These are phyloP conservation scores for Linum lewisii DNA, from an alignment of 345 rosid genomes.

Conservation along the genomic window DNA sequence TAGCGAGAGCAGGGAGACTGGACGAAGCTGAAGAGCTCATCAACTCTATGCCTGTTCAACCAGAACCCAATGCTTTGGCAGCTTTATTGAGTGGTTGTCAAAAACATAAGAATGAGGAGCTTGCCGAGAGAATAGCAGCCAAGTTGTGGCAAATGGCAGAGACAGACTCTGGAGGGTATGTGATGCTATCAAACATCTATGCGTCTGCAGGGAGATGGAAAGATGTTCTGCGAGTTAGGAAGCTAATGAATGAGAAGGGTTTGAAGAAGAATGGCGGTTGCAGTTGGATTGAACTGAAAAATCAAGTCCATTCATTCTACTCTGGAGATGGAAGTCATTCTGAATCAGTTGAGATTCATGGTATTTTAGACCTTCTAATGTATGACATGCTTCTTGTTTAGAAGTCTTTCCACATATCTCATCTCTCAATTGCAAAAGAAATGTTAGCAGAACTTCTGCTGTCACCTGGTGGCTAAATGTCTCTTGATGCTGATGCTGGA, in stretches of 20 bases:
- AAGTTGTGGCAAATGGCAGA: slow-evolving; percentile 31
- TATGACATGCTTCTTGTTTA: slow-evolving; percentile 24
- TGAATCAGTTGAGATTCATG: slow-evolving; percentile 25
- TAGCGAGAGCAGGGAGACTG: slow-evolving; percentile 46
- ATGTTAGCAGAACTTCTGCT: too few species aligned
- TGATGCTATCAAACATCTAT: slow-evolving; percentile 47
- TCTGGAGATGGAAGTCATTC: slow-evolving; percentile 32
- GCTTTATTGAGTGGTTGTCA: slow-evolving; percentile 50
- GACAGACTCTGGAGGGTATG: slow-evolving; percentile 29
- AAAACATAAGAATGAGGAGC: slow-evolving; percentile 30
- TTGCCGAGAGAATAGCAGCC: slow-evolving; percentile 36
- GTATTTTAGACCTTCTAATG: slow-evolving; percentile 31
- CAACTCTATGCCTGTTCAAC: slow-evolving; percentile 37
- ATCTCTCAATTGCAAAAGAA: too few species aligned
- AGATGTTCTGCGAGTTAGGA: slow-evolving; percentile 37
- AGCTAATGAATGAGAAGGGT: slow-evolving; percentile 40
- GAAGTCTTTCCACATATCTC: neutral
- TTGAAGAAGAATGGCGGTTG: slow-evolving; percentile 41
- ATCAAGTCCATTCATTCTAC: slow-evolving; percentile 30
- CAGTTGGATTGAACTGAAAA: slow-evolving; percentile 51
- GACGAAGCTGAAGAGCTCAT: slow-evolving; percentile 48
- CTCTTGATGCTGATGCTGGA: too few species aligned
- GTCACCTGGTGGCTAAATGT: too few species aligned
- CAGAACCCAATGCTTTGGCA: slow-evolving; percentile 36
- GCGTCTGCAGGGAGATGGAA: slow-evolving; percentile 52